Evolutionary conservation across 192 early-diverging fungal genomes (phyloP), one percentile per base, ranked within the genome.

Genomic region (Podila horticola): DNA sequence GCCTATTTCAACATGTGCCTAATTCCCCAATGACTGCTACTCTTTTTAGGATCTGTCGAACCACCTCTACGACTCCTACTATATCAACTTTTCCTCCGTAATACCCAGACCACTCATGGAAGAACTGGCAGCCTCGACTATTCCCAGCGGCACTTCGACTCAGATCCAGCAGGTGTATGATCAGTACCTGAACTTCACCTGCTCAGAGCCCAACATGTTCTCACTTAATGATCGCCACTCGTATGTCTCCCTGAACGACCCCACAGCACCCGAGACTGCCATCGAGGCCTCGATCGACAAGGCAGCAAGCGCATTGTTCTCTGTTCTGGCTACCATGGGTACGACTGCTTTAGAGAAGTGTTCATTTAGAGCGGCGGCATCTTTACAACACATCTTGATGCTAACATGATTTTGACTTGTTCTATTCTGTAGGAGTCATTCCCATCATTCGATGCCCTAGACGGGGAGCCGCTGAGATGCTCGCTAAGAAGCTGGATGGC

Each of bases 181-280:
- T 88, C 98, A 99, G 88, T 96, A 99, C 71, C 82, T 99, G 58
- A 95, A 98, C 83, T 99, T 94, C 75, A 82, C 97, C 59, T 96
- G 94, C 52, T 92, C 96, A 10, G 98, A 99, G 69, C 87, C 91
- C 45, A 90, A 95, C 79, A 90, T 99, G 70, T 99, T 99, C 73
- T 94, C 97, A 29, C 86, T 99, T 28, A 91, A 97, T 68, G 88
- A 98, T 69, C 84, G 87, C 2, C 77, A 92, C 62, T 90, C 96
- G 0, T 99, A 97, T 69, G 85, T 91, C 69, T 62, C 89, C 10
- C 83, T 99, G 22, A 95, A 99, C 82, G 91, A 94, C 72, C 95
- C 97, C 8, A 82, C 89, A 10, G 88, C 95, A 63, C 83, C 94
- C 5, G 97, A 98, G 65, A 88, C 89, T 1, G 74, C 87, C 1